Evolutionary conservation across 2,329 filamentous ascomycete species (phyloP).

Genomic region (Fusarium sp.): DNA sequence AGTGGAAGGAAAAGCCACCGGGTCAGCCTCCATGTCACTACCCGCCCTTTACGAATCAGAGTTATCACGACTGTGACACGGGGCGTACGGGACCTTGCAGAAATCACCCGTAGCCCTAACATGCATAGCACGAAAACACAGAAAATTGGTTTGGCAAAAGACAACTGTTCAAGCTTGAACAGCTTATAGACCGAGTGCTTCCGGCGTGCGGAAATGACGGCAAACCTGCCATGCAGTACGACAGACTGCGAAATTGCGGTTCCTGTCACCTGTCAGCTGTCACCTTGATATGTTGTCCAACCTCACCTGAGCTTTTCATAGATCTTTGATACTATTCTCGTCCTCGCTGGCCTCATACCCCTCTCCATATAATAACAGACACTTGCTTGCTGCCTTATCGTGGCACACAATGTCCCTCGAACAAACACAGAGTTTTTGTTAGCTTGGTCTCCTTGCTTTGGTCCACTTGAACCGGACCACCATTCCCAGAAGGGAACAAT

Average conservation of each 20-base stretch:
- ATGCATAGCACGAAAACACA: slow-evolving; percentile 20
- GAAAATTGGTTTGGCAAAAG: background rate
- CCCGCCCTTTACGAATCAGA: slow-evolving; percentile 22
- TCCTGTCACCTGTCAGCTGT: slow-evolving; percentile 1
- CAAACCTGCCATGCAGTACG: slow-evolving; percentile 5
- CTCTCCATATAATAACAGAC: background rate
- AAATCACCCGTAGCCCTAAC: slow-evolving; percentile 4
- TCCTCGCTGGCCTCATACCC: background rate
- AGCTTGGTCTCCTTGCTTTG: background rate
- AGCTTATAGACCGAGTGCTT: background rate
- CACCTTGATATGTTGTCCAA: slow-evolving; percentile 2
- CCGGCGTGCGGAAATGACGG: slow-evolving; percentile 12
- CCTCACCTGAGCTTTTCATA: slow-evolving; percentile 8
- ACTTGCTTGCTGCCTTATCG: background rate
- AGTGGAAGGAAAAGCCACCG: slow-evolving; percentile 8
- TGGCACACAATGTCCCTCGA: slow-evolving; percentile 5
- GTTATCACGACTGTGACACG: slow-evolving; percentile 16
- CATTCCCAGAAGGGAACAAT: background rate
- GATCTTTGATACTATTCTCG: slow-evolving; percentile 22
- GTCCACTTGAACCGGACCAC: slow-evolving; percentile 13
- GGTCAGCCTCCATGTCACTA: slow-evolving; percentile 29
- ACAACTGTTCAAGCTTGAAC: background rate
- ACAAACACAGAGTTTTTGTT: background rate
- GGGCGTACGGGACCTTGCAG: slow-evolving; percentile 32
- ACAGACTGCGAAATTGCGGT: slow-evolving; percentile 10